Evolutionary conservation across 2,329 filamentous ascomycete genomes (phyloP).

Genomic region (Raffaelea albimanens): DNA sequence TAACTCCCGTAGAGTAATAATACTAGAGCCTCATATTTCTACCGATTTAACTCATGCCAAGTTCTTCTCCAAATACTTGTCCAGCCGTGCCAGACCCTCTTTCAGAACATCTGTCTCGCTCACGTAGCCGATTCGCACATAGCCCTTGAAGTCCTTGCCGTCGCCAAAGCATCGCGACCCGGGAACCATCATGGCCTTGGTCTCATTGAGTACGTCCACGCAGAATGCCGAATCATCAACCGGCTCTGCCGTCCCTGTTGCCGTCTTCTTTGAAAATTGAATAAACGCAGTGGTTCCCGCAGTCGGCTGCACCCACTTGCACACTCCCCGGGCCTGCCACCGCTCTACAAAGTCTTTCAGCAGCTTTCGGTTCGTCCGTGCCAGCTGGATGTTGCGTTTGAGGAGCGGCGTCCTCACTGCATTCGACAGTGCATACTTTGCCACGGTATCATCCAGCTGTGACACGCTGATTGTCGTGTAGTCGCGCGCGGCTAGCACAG

Average conservation of each 20-base stretch:
- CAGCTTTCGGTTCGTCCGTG: slow-evolving; percentile 55
- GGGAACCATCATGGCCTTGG: slow-evolving; percentile 65
- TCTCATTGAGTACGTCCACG: slow-evolving; percentile 54
- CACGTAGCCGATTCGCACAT: slow-evolving; percentile 69
- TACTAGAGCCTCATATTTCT: too few species aligned
- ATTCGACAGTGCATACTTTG: slow-evolving; percentile 59
- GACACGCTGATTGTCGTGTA: slow-evolving; percentile 84
- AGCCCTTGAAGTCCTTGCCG: slow-evolving; percentile 58
- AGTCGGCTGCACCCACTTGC: slow-evolving; percentile 63
- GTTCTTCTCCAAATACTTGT: slow-evolving; percentile 27
- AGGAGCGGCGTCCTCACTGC: slow-evolving; percentile 26
- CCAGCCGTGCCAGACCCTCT: slow-evolving; percentile 48
- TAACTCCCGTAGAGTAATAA: too few species aligned
- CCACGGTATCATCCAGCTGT: slow-evolving; percentile 71
- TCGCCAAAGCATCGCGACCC: slow-evolving; percentile 65
- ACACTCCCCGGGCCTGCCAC: slow-evolving; percentile 43
- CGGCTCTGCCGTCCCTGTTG: slow-evolving; percentile 35
- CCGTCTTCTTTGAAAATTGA: slow-evolving; percentile 43
- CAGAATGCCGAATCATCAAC: slow-evolving; percentile 69
- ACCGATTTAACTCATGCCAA: too few species aligned
- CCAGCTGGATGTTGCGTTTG: slow-evolving; percentile 53
- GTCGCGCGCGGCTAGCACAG: slow-evolving; percentile 57
- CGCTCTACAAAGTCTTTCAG: slow-evolving; percentile 59
- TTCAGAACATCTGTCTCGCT: slow-evolving; percentile 60
- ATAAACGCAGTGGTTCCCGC: slow-evolving; percentile 76